Evolutionary conservation across 352 stramenopile genomes (phyloP).

Genomic region (Pythium graminicola): DNA sequence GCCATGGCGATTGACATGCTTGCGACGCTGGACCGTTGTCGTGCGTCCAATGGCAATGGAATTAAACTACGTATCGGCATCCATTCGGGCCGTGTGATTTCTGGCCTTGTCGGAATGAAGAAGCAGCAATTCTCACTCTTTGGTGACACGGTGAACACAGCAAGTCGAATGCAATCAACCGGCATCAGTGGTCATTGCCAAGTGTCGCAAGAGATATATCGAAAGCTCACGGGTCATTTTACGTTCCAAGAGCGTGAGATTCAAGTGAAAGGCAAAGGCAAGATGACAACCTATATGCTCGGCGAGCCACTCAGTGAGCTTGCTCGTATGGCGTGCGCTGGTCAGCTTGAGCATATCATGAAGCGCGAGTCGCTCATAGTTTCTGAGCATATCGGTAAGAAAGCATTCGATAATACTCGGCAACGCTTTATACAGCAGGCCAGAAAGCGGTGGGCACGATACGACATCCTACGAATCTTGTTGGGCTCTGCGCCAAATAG

Average conservation of each 20-base stretch:
- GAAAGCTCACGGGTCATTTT: slow-evolving; percentile 71
- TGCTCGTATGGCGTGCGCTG: slow-evolving; percentile 45
- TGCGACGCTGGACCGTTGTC: slow-evolving; percentile 51
- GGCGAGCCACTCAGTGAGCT: slow-evolving; percentile 61
- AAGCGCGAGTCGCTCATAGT: slow-evolving; percentile 63
- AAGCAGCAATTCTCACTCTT: slow-evolving; percentile 93
- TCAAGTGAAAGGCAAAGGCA: slow-evolving; percentile 82
- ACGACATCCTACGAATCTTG: slow-evolving; percentile 45
- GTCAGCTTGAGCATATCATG: slow-evolving; percentile 58
- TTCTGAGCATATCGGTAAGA: slow-evolving; percentile 36
- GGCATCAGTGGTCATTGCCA: slow-evolving; percentile 73
- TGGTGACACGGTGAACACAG: slow-evolving; percentile 90
- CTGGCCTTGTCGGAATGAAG: slow-evolving; percentile 84
- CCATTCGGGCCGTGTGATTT: slow-evolving; percentile 86
- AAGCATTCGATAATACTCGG: slow-evolving; percentile 41
- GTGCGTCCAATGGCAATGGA: slow-evolving; percentile 66
- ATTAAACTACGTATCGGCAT: slow-evolving; percentile 90
- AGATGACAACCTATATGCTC: slow-evolving; percentile 79
- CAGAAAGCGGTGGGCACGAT: slow-evolving; percentile 50
- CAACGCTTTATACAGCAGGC: slow-evolving; percentile 46
- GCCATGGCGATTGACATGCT: slow-evolving; percentile 81
- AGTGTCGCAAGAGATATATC: slow-evolving; percentile 75
- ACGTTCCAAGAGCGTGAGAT: slow-evolving; percentile 74
- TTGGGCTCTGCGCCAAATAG: slow-evolving; percentile 44
- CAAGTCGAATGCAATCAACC: slow-evolving; percentile 87